Evolutionary conservation across 169 alveolate species (phyloP), one percentile per base, ranked within the genome.

Genomic region (Cryptosporidium viatorum): DNA sequence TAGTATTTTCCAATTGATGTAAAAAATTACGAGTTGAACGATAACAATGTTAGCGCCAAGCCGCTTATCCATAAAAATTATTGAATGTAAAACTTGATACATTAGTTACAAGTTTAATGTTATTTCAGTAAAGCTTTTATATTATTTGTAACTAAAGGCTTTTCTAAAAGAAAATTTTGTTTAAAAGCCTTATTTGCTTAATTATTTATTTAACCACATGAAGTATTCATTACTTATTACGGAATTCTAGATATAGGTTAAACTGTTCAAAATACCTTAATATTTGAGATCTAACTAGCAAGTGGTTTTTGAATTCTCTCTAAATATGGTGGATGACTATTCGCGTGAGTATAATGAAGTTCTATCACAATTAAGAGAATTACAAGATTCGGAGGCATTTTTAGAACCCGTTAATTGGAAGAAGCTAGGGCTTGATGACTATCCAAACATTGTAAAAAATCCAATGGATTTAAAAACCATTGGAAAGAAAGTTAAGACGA

Each of bases 401-500:
- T 70, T 86, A 33, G 84, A 86, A 65, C 94, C 94, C 0, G 94
- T 92, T 8, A 92, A 92, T 85, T 92, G 71, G 70, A 87, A 75
- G 75, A 73, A 69, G 10, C 59, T 92, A 21, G 93, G 93, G 21
- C 75, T 92, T 39, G 93, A 80, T 41, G 93, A 92, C 39, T 92
- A 92, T 71, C 93, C 92, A 16, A n/a, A 37, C 31, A 84, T 92
- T 29, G 91, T 92, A 41, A 86, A 92, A 39, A 52, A 52, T 29
- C 94, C 94, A 16, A 92, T 92, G 94, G 94, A 92, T 60, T 48
- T 92, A n/a, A 75, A 86, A 39, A 92, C 94, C 1, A 70, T 92
- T 23, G 84, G 74, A 31, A 84, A 84, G 39, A 92, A 92, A 84
- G 59, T 92, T n/a, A 80, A 86, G 45, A 21, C 71, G 35, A 50